Conservation (phyloP, 352 stramenopile genomes). For the Phytophthora ohioensis region DNA sequence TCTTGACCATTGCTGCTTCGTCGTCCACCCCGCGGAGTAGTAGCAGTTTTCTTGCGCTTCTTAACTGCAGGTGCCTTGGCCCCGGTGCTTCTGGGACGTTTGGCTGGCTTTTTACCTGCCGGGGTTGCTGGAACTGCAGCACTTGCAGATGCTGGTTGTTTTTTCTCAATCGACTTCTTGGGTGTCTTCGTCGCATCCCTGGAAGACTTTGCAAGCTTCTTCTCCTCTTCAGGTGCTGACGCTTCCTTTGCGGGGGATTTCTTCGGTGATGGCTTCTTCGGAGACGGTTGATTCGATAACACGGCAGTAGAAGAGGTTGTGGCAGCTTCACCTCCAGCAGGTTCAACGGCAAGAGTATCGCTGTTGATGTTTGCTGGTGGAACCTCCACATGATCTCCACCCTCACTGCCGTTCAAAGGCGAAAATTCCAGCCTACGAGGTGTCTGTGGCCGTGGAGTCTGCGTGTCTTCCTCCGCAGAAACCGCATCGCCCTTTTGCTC, state of each 20-base stretch:
- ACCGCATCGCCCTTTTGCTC: neutral
- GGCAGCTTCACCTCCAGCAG: neutral
- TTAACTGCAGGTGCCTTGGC: constrained; percentile 21
- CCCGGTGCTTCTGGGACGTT: constrained; percentile 23
- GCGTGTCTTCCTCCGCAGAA: constrained; percentile 13
- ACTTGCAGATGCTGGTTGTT: constrained; percentile 11
- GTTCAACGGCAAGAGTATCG: neutral
- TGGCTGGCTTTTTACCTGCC: constrained; percentile 24
- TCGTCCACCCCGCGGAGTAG: constrained; percentile 13
- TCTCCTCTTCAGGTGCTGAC: neutral
- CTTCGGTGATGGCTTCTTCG: constrained; percentile 1
- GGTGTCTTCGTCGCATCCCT: constrained; percentile 3
- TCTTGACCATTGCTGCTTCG: constrained; percentile 21
- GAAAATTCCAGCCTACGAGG: constrained; percentile 35
- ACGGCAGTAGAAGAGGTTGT: neutral
- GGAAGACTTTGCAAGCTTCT: neutral
- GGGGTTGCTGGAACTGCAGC: constrained; percentile 7
- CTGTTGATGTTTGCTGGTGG: constrained; percentile 10
- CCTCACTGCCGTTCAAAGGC: constrained; percentile 23
- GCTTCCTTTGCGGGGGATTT: neutral
- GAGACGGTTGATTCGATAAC: neutral
- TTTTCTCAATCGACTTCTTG: constrained; percentile 5
- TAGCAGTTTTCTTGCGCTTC: constrained; percentile 34
- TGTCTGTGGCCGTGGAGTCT: constrained; percentile 26
- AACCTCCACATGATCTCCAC: constrained; percentile 9